Evolutionary conservation across 805 yeast genomes (phyloP).

Genomic region (Saccharomycopsis schoenii): DNA sequence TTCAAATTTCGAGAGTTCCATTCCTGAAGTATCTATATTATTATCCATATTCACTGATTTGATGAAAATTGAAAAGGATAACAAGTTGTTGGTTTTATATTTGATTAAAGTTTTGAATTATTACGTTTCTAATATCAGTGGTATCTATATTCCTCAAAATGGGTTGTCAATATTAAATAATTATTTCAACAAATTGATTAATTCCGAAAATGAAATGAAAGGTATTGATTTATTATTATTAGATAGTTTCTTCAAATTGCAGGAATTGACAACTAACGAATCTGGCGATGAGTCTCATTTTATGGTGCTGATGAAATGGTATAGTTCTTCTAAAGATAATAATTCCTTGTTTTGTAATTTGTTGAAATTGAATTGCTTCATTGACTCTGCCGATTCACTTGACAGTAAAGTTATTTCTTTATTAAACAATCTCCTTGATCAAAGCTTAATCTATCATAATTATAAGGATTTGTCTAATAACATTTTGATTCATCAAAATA

Average conservation of each 20-base stretch:
- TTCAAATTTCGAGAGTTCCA: constrained; percentile 24
- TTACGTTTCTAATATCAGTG: constrained; percentile 4
- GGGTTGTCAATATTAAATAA: constrained; percentile 6
- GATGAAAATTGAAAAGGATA: neutral
- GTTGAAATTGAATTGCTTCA: constrained; percentile 39
- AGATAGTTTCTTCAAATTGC: constrained; percentile 53
- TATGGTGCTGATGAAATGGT: constrained; percentile 60
- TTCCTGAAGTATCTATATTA: constrained; percentile 26
- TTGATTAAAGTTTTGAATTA: constrained; percentile 8
- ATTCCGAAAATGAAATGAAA: constrained; percentile 24
- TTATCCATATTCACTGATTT: constrained; percentile 5
- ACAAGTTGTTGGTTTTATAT: constrained; percentile 9
- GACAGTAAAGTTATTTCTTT: constrained; percentile 37
- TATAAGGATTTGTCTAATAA: constrained; percentile 10
- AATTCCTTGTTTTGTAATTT: constrained; percentile 62
- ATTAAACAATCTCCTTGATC: constrained; percentile 36
- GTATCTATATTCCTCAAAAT: neutral
- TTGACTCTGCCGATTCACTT: neutral
- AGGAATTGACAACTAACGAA: constrained; percentile 26
- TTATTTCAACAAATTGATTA: constrained; percentile 12
- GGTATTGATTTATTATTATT: constrained; percentile 50
- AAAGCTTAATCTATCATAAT: constrained; percentile 46
- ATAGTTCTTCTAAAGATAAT: constrained; percentile 41
- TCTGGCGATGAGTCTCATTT: neutral
- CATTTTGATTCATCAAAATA: constrained; percentile 43